A percentile compares a stretch with the other conserved stretches of the same genome.
Evolutionary conservation across 345 rosid genomes (phyloP).

Genomic region (Mallotus nudiflorus): DNA sequence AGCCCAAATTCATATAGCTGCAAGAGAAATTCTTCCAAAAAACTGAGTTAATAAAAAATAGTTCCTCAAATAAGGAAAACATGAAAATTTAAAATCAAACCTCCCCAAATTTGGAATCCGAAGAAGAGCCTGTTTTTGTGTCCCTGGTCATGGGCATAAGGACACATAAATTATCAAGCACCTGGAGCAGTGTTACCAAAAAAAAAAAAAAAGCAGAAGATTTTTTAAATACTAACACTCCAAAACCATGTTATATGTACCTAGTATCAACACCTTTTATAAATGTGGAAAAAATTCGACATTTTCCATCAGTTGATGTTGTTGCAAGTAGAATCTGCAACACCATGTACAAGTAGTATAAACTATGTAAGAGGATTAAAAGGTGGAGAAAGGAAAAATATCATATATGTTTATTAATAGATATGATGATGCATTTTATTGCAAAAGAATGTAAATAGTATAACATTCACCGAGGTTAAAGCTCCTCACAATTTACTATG

Average conservation of each 20-base stretch:
- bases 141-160: constrained; percentile 50
- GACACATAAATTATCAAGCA: constrained; percentile 26
- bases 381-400: too few relatives aligned
- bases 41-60: neutral
- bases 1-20: neutral
- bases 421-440: too few relatives aligned
- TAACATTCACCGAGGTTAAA: too few relatives aligned
- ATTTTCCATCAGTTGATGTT: constrained; percentile 97
- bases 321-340: constrained; percentile 88
- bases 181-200: constrained; percentile 9
- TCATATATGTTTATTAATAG: too few relatives aligned
- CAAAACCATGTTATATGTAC: constrained; percentile 36
- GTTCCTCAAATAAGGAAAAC: neutral
- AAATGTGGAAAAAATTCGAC: constrained; percentile 91
- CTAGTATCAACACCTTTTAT: constrained; percentile 96
- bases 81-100: constrained; percentile 42
- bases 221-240: neutral
- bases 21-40: neutral
- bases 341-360: neutral
- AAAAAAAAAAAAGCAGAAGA: neutral
- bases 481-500: too few relatives aligned
- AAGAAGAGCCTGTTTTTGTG: constrained; percentile 59
- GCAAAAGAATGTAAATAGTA: too few relatives aligned
- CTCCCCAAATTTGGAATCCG: constrained; percentile 95
- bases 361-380: too few relatives aligned